Base-by-base conservation (phyloP, 495 filamentous ascomycete species). In the Hyaloscypha finlandica region DNA sequence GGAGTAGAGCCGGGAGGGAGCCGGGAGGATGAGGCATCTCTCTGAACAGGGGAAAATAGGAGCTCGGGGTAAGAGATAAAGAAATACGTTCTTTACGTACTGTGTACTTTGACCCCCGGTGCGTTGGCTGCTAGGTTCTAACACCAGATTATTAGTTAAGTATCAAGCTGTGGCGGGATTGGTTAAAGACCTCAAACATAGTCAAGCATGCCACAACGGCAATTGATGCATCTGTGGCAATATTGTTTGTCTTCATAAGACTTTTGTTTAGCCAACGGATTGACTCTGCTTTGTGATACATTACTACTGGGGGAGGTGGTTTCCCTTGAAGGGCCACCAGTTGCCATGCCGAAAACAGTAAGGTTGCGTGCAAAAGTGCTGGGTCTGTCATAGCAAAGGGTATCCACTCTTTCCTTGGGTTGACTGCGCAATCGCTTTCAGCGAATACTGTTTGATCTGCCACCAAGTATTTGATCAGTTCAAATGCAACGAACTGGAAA, bases 301-400 rank as follows among this genome's bases (percentile, higher is more conserved):
- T 57, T 37, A 56, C 54, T 30, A 45, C 54, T 57, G 52, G 53
- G 20, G 35, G 58, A 9, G 37, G 31, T 1, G n/a, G 37, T 16
- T 45, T 39, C 20, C 63, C 63, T 20, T 57, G 52, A 1, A 65
- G 31, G 29, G 33, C 31, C n/a, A 19, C 30, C 1, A 65, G 52
- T 29, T 65, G 35, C 22, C 33, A 30, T 29, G 63, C 63, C 2
- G 52, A 65, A 16, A 65, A 45, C 6, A 56, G 42, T 29, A 65
- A 33, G 4, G 54, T 57, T 11, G 22, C 39, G 20, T 56, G 63
- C 54, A 65, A 32, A 6, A 65, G 32, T 8, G 63, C 63, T 1
- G 63, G 54, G 53, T 65, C 63, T 52, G 32, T 30, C 14, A 59
- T 6, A 6, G 63, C 63, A 11, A 65, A 65, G 14, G 63, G 54